A percentile compares a stretch with the other conserved stretches of the same genome.
Conservation (phyloP, 2,329 filamentous ascomycete species). For the Phaeosphaeriaceae sp. region DNA sequence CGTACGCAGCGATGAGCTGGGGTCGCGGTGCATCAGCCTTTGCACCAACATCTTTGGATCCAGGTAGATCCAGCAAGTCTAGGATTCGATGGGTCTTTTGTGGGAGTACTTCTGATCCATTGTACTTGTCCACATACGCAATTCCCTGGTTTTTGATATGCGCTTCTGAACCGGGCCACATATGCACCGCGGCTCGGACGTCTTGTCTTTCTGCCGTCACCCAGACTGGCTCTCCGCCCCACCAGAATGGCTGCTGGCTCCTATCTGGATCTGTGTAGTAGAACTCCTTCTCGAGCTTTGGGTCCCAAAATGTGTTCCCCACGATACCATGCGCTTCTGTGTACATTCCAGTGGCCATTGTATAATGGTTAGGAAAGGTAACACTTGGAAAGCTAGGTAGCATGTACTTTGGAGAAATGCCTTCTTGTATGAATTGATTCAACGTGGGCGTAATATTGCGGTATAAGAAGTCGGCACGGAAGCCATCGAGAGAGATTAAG, state of each 20-base stretch:
- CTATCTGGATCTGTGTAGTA: slow-evolving; percentile 79
- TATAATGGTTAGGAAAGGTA: slow-evolving; percentile 95
- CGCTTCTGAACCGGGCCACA: slow-evolving; percentile 98
- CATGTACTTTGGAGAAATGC: slow-evolving; percentile 92
- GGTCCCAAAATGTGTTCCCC: slow-evolving; percentile 95
- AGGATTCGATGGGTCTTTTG: slow-evolving; percentile 82
- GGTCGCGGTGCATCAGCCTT: slow-evolving; percentile 66
- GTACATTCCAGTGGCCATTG: slow-evolving; percentile 87
- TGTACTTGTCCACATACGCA: slow-evolving; percentile 82
- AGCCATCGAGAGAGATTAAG: slow-evolving; percentile 91
- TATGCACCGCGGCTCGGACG: slow-evolving; percentile 83
- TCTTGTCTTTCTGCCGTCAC: slow-evolving; percentile 85
- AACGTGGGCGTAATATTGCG: slow-evolving; percentile 83
- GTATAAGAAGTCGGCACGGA: slow-evolving; percentile 90
- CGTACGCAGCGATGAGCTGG: slow-evolving; percentile 92
- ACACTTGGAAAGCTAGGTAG: slow-evolving; percentile 92
- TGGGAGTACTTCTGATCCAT: slow-evolving; percentile 74
- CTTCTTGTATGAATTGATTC: slow-evolving; percentile 77
- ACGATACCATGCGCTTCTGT: slow-evolving; percentile 93
- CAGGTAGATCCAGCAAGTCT: slow-evolving; percentile 83
- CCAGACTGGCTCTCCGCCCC: slow-evolving; percentile 94
- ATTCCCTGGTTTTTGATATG: slow-evolving; percentile 78
- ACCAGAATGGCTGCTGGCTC: slow-evolving; percentile 89
- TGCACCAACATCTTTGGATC: slow-evolving; percentile 64
- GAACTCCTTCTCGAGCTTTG: slow-evolving; percentile 76